A percentile compares a stretch with the other conserved stretches of the same genome.
phyloP scores from a whole-genome alignment of 1,139 yeast species.

The Maudiozyma humilis region DNA sequence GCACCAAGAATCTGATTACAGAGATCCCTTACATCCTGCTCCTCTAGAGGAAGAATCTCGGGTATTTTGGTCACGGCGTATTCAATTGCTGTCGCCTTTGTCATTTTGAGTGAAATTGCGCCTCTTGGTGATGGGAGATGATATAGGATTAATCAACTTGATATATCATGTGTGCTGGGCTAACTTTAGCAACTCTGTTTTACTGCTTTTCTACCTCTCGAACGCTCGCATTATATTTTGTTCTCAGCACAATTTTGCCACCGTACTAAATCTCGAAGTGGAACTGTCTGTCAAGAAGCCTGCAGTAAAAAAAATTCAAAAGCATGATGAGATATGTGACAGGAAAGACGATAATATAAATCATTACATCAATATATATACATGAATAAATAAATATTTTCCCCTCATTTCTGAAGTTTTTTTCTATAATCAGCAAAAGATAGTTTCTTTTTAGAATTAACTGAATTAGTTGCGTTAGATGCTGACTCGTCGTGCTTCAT shows the following conservation, averaged over 20 bases:
- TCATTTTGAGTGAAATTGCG: slow-evolving; percentile 14
- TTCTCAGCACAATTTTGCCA: no score
- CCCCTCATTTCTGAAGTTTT: slow-evolving; percentile 40
- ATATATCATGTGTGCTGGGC: no score
- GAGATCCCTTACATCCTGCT: slow-evolving; percentile 22
- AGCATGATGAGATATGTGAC: no score
- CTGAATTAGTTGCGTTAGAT: background rate
- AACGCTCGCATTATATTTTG: no score
- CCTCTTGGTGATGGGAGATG: background rate
- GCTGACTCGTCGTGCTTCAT: background rate
- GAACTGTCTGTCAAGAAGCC: no score
- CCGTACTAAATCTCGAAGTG: no score
- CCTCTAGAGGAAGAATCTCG: slow-evolving; percentile 27
- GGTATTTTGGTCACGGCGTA: slow-evolving; percentile 26
- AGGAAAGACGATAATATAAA: background rate
- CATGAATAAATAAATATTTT: background rate
- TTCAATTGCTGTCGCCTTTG: slow-evolving; percentile 24
- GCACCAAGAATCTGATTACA: slow-evolving; percentile 23
- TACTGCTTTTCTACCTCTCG: no score
- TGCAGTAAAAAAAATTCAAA: no score
- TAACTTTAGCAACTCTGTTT: no score
- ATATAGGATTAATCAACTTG: no score
- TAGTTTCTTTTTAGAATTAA: slow-evolving; percentile 44
- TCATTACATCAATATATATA: background rate
- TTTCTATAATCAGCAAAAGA: slow-evolving; percentile 79